Evolutionary conservation across 208 protist genomes (phyloP), one percentile per base, ranked within the genome.

Genomic region (Crithidia acanthocephali): DNA sequence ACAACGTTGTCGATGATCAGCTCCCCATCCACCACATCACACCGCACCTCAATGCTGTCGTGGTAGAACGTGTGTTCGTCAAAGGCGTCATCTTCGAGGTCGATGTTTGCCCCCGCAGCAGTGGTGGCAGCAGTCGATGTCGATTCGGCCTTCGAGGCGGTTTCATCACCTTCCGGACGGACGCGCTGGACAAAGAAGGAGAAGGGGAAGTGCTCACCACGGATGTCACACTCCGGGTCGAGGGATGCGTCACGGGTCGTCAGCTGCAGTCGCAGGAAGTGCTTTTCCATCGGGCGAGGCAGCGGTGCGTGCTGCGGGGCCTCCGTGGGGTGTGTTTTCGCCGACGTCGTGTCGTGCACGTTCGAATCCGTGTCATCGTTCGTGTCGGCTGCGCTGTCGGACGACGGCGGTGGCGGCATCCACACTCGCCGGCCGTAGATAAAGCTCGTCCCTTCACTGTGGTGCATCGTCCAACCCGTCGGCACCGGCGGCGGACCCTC

Each of bases 171-270:
- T 3, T 56, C 55, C 2, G 18, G 1, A 35, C 30, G 45, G 18
- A 86, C 50, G 33, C 58, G 67, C 74, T 93, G 86, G 27, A 94
- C 79, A 72, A 92, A 93, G 37, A 96, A 83, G 22, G 87, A 93
- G 60, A 96, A 96, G 11, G 91, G 91, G 57, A 91, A 93, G 78
- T 96, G 91, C 57, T 96, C 88, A 0, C 87, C 88, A 2, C 88
- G 86, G 5, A 94, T 76, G 70, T 96, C 87, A 56, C 87, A 93
- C 84, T 95, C 87, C 7, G 90, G 90, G 58, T 95, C 90, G 2
- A 95, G 74, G 15, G 90, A 93, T 68, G 90, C 80, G 62, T 95
- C 90, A 30, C 90, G 83, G 4, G 83, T 78, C 4, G 87, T 92
- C 15, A 95, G 82, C 75, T 95, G 90, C 23, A 91, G 69, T 15